Base-by-base conservation (phyloP, 805 yeast genomes). In the Ogataea trehalophila region DNA sequence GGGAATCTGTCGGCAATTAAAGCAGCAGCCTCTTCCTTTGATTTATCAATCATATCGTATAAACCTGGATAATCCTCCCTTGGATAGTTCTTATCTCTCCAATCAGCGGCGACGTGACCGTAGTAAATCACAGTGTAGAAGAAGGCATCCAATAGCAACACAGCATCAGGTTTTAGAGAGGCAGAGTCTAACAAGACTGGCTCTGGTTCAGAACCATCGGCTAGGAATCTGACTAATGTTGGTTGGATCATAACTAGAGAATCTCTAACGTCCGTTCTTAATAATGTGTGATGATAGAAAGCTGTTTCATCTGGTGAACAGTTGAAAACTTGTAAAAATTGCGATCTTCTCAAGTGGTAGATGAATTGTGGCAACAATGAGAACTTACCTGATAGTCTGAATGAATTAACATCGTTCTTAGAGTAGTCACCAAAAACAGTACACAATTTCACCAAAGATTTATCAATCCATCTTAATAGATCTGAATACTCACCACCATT, bases 301-400 rank as follows among this genome's bases (percentile, higher is more conserved):
- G 97, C 96, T 39, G 98, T 90, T 73, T 94, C 99, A 73, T 94
- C 99, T 2, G 99, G 99, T 6, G 99, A 94, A 69, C 91, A 91
- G 71, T 94, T 94, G 76, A 94, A 94, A 40, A 92, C 96, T 67
- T 89, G 95, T 66, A 94, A 73, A 67, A 94, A 91, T 69, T 92
- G 98, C 1, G 97, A 89, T 67, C 99, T 84, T 72, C 99, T 86
- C 70, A 94, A 75, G 66, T 94, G 95, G 72, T 86, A 94, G 69
- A 94, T 85, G 62, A 94, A 95, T 69, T 94, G 99, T 26, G 99
- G 99, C 63, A 88, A 86, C 64, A 92, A 73, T 39, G 89, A 80
- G 67, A 89, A 91, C 63, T 85, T 85, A 49, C 85, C 90, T 2
- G 91, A 80, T 55, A 94, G 74, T 60, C 94, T 76, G 74, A 94